Evolutionary conservation across 495 filamentous ascomycete species (phyloP), one percentile per base, ranked within the genome.

Genomic region (Xylaria nigripes): DNA sequence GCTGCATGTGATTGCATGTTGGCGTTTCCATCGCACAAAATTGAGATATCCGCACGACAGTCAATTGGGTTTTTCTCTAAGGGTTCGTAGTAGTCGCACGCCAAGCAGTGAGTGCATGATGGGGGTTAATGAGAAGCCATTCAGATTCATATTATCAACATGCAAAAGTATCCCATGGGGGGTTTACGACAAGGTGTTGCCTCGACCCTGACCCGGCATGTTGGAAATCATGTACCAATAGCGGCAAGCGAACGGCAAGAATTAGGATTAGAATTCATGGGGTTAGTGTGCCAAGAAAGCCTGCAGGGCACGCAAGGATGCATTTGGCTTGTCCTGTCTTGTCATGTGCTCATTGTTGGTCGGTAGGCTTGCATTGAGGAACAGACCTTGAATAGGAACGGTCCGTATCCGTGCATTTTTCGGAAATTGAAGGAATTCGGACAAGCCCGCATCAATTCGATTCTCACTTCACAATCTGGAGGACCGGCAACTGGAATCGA

Each of bases 1-100:
- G 61, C 61, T 60, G 57, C 63, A 62, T 57, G 58, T 52, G 55
- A 60, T 48, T 36, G 1, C 38, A 54, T 54, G 57, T 58, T 40
- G 34, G 19, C 24, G 6, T 25, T 36, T 23, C 34, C 9, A 38
- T 41, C 27, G 16, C 15, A 24, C 41, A 2, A n/a, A n/a, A n/a
- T n/a, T 4, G 16, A 40, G 4, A 40, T 40, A 4, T 34, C 16
- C 18, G 18, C 36, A 19, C 36, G 16, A 40, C n/a, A 5, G 2
- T 40, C n/a, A 18, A 19, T 9, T 8, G n/a, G 3, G 15, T 18
- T 18, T 8, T 16, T 19, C 5, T 5, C 36, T 18, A 40, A 18
- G 27, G 9, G 4, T 40, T 38, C 15, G 16, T 45, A 18, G 32
- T 36, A 45, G 15, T 6, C 15, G 30, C 25, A 19, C 0, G 18